Evolutionary conservation across 768 basidiomycete genomes (phyloP), one percentile per base, ranked within the genome.

Genomic region (Leccinellum rugosiceps): DNA sequence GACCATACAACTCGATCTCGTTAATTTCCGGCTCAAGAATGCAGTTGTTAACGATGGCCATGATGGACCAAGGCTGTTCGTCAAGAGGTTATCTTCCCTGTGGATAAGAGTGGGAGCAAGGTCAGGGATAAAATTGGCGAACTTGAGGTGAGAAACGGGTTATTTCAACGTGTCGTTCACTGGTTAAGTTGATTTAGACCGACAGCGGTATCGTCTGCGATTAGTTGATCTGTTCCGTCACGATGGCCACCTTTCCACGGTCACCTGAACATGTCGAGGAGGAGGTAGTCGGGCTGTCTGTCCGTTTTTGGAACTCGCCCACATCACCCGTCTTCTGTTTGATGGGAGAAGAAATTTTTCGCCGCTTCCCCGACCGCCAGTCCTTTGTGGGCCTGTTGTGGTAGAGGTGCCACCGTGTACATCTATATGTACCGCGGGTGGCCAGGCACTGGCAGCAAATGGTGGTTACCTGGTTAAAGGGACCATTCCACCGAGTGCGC

Each of bases 391-490:
- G 17, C 35, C 15, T 7, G 34, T 35, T 35, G 17, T 35, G 35
- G 35, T 17, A 35, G 35, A 35, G 17, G 7, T 17, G 34, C 15
- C 38, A n/a, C 38, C n/a, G n/a, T n/a, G n/a, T 90, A 38, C n/a
- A 9, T 15, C 7, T 41, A 41, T n/a, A 41, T 41, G 8, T 41
- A n/a, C 38, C 38, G n/a, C n/a, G n/a, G n/a, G 38, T n/a, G 9
- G 38, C 38, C 38, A 41, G 38, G n/a, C 9, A 41, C 35, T 17
- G 17, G 35, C 17, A 17, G 35, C 17, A n/a, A 8, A 38, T 15
- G 17, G 3, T 38, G 17, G 34, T 34, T 15, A 34, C 32, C 15
- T n/a, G 15, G 17, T 8, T 7, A 8, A 38, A 6, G 17, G 35
- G 32, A 38, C 6, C 8, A 38, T 10, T 38, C 15, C 8, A 17